Evolutionary conservation across 257 asterid species (phyloP), one percentile per base, ranked within the genome.

Genomic region (Solanum etuberosum): DNA sequence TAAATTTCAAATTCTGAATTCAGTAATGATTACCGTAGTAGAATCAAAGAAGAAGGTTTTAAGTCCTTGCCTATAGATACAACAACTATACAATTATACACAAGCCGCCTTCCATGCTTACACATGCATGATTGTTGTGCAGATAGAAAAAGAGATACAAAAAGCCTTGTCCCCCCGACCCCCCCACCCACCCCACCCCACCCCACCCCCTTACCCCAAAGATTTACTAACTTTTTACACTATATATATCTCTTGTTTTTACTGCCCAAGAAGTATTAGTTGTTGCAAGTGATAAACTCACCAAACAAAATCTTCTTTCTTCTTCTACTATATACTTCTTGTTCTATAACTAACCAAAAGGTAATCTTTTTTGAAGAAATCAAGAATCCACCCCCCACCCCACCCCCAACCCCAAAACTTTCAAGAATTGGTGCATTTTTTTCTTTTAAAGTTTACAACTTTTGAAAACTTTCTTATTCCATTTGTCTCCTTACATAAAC

Each of bases 121-220:
- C 94, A 88, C 94, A 94, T 92, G 93, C 94, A 95, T 94, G 97
- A 93, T 95, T 93, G 88, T 90, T 89, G 90, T 93, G 92, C 63
- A 92, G 88, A 92, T 76, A 80, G 73, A 37, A 14, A 72, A 46
- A 46, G 35, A 86, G 85, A 86, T 86, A 86, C 87, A 87, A 78
- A 87, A 77, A 83, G 63, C 74, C 14, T 68, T 87, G 18, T 21
- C 10, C 48, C 32, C 63, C 63, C 5, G 0, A 6, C 10, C 4
- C 3, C 34, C n/a, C 23, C 9, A 15, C 9, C 54, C 16, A 38
- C 74, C 6, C 18, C 61, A 25, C 9, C 80, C 37, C 18, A 77
- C 27, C 51, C 21, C 15, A 34, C 65, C 42, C 38, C 31, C 71
- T 32, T 16, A 4, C 54, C 54, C 72, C 61, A 38, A 34, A 88